Conservation (phyloP, 139 green algal genomes). For the Yamagishiella unicocca region DNA sequence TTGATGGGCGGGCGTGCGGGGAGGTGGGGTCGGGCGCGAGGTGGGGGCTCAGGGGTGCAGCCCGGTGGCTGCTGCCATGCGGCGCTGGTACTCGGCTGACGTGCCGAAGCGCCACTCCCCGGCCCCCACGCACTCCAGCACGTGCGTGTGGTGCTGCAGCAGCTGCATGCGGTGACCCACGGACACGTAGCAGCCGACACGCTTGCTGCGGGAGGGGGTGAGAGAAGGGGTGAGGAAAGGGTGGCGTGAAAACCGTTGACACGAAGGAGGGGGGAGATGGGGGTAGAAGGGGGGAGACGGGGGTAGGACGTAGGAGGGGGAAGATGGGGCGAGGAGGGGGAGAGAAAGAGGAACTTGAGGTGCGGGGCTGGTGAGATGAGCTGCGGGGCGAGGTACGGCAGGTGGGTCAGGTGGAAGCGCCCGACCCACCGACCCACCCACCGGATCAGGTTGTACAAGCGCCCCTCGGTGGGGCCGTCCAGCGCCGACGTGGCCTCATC, state of each 20-base stretch:
- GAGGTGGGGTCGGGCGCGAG: too few relatives aligned
- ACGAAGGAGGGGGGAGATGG: background rate
- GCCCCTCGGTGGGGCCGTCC: slow-evolving; percentile 72
- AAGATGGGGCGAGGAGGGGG: too few relatives aligned
- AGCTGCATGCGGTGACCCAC: slow-evolving; percentile 84
- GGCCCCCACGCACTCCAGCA: slow-evolving; percentile 65
- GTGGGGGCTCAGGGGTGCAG: slow-evolving; percentile 26
- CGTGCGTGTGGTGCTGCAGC: slow-evolving; percentile 80
- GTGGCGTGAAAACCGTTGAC: background rate
- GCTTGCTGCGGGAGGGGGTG: slow-evolving; percentile 13
- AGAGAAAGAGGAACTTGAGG: too few relatives aligned
- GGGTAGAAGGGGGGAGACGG: background rate
- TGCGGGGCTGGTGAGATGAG: too few relatives aligned
- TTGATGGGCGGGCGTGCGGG: too few relatives aligned
- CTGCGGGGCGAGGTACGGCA: too few relatives aligned
- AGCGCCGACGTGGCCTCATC: slow-evolving; percentile 85
- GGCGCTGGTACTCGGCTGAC: slow-evolving; percentile 50
- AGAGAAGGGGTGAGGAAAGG: background rate
- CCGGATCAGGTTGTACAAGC: slow-evolving; percentile 69
- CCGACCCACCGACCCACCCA: background rate
- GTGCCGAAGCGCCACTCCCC: slow-evolving; percentile 51
- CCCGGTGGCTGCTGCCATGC: background rate
- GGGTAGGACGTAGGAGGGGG: background rate
- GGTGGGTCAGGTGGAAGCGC: background rate
- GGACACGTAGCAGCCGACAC: slow-evolving; percentile 70